Percentiles rank a stretch among this genome's conserved stretches.
phyloP scores from a whole-genome alignment of 139 green algal genomes.

The Chlorella sp. region DNA sequence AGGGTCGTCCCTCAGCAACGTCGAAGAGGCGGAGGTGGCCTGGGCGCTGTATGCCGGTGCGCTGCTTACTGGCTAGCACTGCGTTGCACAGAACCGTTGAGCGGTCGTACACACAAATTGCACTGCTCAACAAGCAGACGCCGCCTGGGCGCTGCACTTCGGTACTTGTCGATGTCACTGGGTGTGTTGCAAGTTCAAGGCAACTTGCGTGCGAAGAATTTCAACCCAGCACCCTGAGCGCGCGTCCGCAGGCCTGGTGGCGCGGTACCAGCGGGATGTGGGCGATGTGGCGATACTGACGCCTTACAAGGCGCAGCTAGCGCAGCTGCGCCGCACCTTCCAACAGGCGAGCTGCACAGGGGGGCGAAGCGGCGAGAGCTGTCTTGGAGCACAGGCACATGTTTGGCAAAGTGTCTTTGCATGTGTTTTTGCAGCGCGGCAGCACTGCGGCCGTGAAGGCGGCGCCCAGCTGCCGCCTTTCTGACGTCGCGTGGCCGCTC shows the following conservation, averaged over 20 bases:
- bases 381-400: background rate
- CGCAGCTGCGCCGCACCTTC: slow-evolving; percentile 23
- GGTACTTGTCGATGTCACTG: background rate
- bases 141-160: background rate
- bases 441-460: background rate
- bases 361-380: background rate
- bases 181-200: background rate
- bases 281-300: slow-evolving; percentile 77
- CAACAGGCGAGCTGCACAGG: slow-evolving; percentile 5
- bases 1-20: slow-evolving; percentile 54
- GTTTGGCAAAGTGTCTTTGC: background rate
- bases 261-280: slow-evolving; percentile 19
- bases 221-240: background rate
- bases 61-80: background rate
- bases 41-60: slow-evolving; percentile 44
- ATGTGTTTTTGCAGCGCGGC: background rate
- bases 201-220: background rate
- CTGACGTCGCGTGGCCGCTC: background rate
- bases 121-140: no score
- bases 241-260: slow-evolving; percentile 46
- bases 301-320: slow-evolving; percentile 80
- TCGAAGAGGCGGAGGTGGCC: slow-evolving; percentile 42
- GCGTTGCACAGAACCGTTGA: no score
- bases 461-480: background rate
- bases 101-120: no score